Conservation (phyloP, 345 rosid genomes). For the Salix dunnii region DNA sequence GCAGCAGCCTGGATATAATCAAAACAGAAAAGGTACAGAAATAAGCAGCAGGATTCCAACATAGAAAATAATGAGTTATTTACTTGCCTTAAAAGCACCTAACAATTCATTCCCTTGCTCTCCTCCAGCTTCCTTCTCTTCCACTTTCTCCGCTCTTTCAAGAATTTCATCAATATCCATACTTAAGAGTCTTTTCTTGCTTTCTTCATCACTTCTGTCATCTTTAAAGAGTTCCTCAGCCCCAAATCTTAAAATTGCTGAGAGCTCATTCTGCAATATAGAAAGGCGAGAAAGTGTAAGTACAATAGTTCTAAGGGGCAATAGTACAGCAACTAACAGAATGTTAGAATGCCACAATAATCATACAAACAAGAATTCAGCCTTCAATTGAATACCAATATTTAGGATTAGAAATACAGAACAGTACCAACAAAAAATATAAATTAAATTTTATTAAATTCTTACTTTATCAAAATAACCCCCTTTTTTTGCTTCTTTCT, state of each 20-base stretch:
- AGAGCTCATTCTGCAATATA: slow-evolving; percentile 78
- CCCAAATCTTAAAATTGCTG: slow-evolving; percentile 96
- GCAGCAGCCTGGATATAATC: neutral
- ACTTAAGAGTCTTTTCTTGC: slow-evolving; percentile 77
- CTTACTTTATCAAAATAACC: slow-evolving; percentile 89
- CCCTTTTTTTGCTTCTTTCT: slow-evolving; percentile 94
- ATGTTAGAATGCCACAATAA: neutral
- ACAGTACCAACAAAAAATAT: neutral
- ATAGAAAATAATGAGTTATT: neutral
- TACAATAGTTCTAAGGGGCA: neutral
- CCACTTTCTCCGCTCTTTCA: slow-evolving; percentile 97
- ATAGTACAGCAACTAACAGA: neutral
- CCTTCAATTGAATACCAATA: neutral
- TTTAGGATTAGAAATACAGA: neutral
- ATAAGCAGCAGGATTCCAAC: neutral
- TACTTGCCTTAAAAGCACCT: slow-evolving; percentile 92
- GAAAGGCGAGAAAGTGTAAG: neutral
- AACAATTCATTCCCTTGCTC: slow-evolving; percentile 74
- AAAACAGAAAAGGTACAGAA: neutral
- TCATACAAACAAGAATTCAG: neutral
- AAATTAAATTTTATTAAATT: neutral
- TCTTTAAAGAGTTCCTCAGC: slow-evolving; percentile 99
- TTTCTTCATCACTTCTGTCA: slow-evolving; percentile 94
- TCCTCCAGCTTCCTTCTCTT: slow-evolving; percentile 61
- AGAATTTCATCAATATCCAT: slow-evolving; percentile 99